Evolutionary conservation across 176 grass and related monocot genomes (phyloP), one percentile per base, ranked within the genome.

Genomic region (Musa acuminata): DNA sequence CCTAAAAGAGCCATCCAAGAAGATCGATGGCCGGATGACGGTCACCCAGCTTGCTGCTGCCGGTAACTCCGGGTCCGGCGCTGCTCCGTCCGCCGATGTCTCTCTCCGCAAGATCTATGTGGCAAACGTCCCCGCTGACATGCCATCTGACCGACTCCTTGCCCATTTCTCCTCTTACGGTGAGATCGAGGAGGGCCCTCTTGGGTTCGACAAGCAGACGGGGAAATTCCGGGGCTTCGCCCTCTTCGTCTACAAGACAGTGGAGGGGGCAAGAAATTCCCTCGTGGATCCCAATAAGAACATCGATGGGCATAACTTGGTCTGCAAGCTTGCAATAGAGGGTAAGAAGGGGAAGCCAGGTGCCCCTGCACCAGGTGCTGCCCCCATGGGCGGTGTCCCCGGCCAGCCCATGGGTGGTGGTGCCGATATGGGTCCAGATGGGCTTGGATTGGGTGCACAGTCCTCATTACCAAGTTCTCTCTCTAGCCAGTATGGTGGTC

Each of bases 201-300:
- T 99, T 16, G 95, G 95, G 6, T 94, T 99, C 11, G 95, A 99
- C 69, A 99, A 99, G 68, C 86, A 84, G 82, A 99, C 96, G 1
- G 96, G 96, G 35, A 99, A 89, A 55, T 99, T 99, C 74, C 83
- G 86, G 68, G 96, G 96, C 4, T 99, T 89, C 29, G 87, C 96
- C 0, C 85, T 99, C 20, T 99, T 99, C 3, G 96, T 99, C 1
- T 99, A 99, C 91, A 99, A 99, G 80, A 99, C 90, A 9, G 84
- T 80, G 4, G 85, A 90, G 68, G 96, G 87, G 17, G 96, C 96
- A 0, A 87, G 90, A 76, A 80, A 91, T 17, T 90, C 91, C 4
- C 80, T 99, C 8, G 82, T 89, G 7, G 91, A 91, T 17, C 86
- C 96, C 2, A 86, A 81, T 27, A 99, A 95, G 86, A 82, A 87